A percentile compares a stretch with the other conserved stretches of the same genome.
These are phyloP conservation scores for Trifolium subterraneum DNA, from an alignment of 306 rosid species.

Conservation along the genomic window DNA sequence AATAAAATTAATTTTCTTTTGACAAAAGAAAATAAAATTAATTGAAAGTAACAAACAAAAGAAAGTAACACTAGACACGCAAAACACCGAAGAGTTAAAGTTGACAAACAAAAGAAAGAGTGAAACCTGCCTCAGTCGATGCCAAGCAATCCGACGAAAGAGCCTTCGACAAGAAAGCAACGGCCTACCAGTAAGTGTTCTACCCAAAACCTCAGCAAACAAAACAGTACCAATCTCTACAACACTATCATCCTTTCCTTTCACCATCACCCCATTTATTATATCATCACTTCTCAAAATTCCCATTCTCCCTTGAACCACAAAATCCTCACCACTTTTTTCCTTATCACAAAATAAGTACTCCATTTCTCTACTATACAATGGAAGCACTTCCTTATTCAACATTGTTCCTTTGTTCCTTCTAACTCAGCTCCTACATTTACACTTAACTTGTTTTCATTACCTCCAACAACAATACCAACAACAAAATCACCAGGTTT, in stretches of 20 bases:
- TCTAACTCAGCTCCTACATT: slow-evolving; percentile 87
- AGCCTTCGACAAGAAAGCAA: slow-evolving; percentile 86
- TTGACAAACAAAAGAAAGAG: slow-evolving; percentile 52
- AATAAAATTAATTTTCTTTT: too few relatives aligned
- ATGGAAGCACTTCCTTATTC: slow-evolving; percentile 94
- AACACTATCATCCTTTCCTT: slow-evolving; percentile 65
- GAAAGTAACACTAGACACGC: too few relatives aligned
- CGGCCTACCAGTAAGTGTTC: slow-evolving; percentile 90
- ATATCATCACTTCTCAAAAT: slow-evolving; percentile 74
- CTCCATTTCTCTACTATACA: slow-evolving; percentile 88
- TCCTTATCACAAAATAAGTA: slow-evolving; percentile 67
- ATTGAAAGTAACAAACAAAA: too few relatives aligned
- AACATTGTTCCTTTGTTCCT: slow-evolving; percentile 93
- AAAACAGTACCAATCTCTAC: slow-evolving; percentile 85
- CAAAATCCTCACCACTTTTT: slow-evolving; percentile 57
- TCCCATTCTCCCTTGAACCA: slow-evolving; percentile 82
- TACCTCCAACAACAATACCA: slow-evolving; percentile 91
- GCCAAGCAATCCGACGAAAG: slow-evolving; percentile 87
- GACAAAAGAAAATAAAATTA: too few relatives aligned
- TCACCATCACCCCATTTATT: slow-evolving; percentile 49
- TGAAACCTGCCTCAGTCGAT: slow-evolving; percentile 98
- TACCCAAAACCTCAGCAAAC: slow-evolving; percentile 94
- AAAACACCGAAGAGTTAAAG: not conserved
- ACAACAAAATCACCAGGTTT: slow-evolving; percentile 93
- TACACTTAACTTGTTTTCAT: slow-evolving; percentile 85